Conservation (phyloP, 805 yeast species). For the Cyberlindnera galapagoensis region DNA sequence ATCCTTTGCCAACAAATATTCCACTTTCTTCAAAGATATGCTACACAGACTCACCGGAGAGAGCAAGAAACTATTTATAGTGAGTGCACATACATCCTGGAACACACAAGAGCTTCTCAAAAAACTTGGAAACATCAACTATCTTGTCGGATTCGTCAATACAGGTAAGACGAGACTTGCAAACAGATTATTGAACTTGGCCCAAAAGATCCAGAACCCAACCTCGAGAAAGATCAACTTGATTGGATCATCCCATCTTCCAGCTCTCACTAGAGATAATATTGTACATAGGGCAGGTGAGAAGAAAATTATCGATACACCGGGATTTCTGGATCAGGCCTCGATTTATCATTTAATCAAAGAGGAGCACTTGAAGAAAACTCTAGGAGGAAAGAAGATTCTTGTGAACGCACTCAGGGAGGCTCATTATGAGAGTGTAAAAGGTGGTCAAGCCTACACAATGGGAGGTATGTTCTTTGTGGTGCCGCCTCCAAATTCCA, state of each 20-base stretch:
- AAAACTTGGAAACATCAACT: conserved; percentile 33
- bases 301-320: conserved; percentile 30
- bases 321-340: conserved; percentile 29
- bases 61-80: conserved; percentile 31
- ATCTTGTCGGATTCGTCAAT: conserved; percentile 61
- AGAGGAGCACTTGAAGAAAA: conserved; percentile 24
- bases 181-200: conserved; percentile 34
- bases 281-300: conserved; percentile 34
- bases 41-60: conserved; percentile 28
- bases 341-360: conserved; percentile 25
- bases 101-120: conserved; percentile 33
- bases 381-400: conserved; percentile 28
- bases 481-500: conserved; percentile 43
- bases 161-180: conserved; percentile 64
- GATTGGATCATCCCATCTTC: conserved; percentile 40
- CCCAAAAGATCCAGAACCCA: conserved; percentile 5
- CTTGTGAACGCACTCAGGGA: conserved; percentile 25
- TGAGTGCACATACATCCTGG: conserved; percentile 52
- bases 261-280: conserved; percentile 63
- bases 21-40: conserved; percentile 26
- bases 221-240: conserved; percentile 13
- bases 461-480: conserved; percentile 60
- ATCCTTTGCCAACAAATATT: conserved; percentile 26
- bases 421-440: conserved; percentile 29
- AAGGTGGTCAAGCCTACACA: conserved; percentile 40